Conservation (phyloP, 352 stramenopile genomes). For the Pythium utonaiense region DNA sequence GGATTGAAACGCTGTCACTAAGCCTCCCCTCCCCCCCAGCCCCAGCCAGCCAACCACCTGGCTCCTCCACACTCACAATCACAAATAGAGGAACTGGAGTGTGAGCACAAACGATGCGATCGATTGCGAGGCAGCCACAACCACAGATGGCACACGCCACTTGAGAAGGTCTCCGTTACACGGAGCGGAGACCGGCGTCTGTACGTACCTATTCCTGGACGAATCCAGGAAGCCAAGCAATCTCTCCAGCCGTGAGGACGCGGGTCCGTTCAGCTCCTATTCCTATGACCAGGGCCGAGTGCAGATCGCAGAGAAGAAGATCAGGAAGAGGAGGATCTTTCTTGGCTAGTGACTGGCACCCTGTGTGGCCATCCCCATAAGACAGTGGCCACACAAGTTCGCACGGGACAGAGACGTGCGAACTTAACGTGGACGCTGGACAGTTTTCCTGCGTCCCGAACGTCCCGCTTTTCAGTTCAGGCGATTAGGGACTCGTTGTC, state of each 20-base stretch:
- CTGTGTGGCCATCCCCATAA: no score
- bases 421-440: slow-evolving; percentile 25
- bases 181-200: no score
- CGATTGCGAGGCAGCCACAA: neutral
- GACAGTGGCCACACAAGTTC: slow-evolving; percentile 12
- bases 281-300: neutral
- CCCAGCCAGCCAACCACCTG: slow-evolving; percentile 1
- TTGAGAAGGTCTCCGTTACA: neutral
- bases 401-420: slow-evolving; percentile 17
- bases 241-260: neutral
- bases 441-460: slow-evolving; percentile 16
- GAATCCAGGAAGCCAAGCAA: no score
- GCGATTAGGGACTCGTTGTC: neutral
- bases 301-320: neutral
- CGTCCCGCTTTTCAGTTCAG: neutral
- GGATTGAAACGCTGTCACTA: neutral
- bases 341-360: no score
- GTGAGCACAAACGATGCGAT: neutral
- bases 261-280: neutral
- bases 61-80: neutral
- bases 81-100: neutral
- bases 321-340: neutral
- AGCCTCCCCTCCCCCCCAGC: neutral
- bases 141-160: neutral
- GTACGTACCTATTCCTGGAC: neutral